Percentiles rank a stretch among this genome's conserved stretches.
Evolutionary conservation across 208 protist genomes (phyloP).

Genomic region (Novymonas esmeraldas): DNA sequence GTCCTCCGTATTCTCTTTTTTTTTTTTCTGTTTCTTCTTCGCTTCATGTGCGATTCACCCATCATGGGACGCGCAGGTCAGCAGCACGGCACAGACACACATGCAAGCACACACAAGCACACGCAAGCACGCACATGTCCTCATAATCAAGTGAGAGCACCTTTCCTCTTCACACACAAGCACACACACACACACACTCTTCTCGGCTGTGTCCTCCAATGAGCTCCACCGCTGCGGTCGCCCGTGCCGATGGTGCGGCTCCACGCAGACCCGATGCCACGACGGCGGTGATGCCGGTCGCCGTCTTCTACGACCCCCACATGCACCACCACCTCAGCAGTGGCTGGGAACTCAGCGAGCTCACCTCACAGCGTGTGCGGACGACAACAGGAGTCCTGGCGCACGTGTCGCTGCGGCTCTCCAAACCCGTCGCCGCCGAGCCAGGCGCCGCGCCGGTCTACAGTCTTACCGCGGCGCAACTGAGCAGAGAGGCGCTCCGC

Average conservation of each 20-base stretch:
- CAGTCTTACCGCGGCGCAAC: neutral
- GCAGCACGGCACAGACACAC: neutral
- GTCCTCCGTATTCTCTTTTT: too few species aligned
- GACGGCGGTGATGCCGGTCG: neutral
- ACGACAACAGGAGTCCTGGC: slow-evolving; percentile 9
- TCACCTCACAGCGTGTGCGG: slow-evolving; percentile 15
- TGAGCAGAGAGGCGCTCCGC: slow-evolving; percentile 11
- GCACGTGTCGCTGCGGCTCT: neutral
- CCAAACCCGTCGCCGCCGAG: neutral
- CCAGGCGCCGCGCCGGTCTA: neutral
- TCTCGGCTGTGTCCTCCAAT: too few species aligned
- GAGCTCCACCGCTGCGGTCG: too few species aligned
- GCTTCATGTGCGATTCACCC: neutral
- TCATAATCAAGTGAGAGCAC: too few species aligned
- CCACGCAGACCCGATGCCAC: too few species aligned
- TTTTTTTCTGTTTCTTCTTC: neutral
- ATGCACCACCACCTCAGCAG: slow-evolving; percentile 19
- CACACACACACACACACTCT: too few species aligned
- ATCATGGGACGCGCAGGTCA: neutral
- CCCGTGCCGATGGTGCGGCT: too few species aligned
- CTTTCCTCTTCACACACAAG: too few species aligned
- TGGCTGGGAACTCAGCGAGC: slow-evolving; percentile 17
- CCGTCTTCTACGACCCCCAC: slow-evolving; percentile 24
- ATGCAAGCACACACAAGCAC: neutral
- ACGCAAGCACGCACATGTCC: neutral